Base-by-base conservation (phyloP, 2,329 filamentous ascomycete species). In the Aschersonia sp. region DNA sequence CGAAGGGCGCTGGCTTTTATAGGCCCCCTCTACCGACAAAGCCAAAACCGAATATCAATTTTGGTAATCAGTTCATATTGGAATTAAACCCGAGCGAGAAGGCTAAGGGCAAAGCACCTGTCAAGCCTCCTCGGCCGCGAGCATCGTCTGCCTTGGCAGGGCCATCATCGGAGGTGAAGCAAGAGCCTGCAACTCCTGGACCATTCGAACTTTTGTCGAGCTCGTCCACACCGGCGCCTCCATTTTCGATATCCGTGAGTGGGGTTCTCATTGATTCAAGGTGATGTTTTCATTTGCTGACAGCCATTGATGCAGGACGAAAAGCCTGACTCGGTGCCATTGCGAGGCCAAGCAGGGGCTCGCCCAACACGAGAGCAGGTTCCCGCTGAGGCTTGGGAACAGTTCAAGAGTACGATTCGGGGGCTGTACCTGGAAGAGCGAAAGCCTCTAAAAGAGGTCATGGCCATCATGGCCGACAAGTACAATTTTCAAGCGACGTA, bases 381-480 rank as follows among this genome's bases (percentile, higher is more conserved):
- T 46, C 66, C 68, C 51, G 65, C 65, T 29, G 68, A 70, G 53
- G 61, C 65, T 41, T 73, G 70, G 70, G 70, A 73, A 52, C 61
- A 65, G 31, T 66, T 69, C 49, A 73, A 73, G 55, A 56, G 59
- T 43, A 68, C 63, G 5, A 73, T 73, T 44, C 64, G 66, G 42
- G 56, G 60, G 8, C 50, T 73, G 35, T 73, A 73, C 51, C 60
- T 73, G 5, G 70, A 73, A 29, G 68, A 73, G 52, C 64, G 71
- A 46, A 68, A 67, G 40, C 70, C 70, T 4, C 60, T 73, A n/a
- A 73, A 73, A 53, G 69, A 73, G 58, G 70, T 73, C 53, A 73
- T 51, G 67, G 55, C 63, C 29, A 68, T 72, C 53, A 73, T 73
- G 70, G 64, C 68, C 31, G 69, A 72, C 6, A 64, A 67, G 51